These are phyloP conservation scores for Russula lepida DNA, from an alignment of 768 basidiomycete species.

Conservation along the genomic window DNA sequence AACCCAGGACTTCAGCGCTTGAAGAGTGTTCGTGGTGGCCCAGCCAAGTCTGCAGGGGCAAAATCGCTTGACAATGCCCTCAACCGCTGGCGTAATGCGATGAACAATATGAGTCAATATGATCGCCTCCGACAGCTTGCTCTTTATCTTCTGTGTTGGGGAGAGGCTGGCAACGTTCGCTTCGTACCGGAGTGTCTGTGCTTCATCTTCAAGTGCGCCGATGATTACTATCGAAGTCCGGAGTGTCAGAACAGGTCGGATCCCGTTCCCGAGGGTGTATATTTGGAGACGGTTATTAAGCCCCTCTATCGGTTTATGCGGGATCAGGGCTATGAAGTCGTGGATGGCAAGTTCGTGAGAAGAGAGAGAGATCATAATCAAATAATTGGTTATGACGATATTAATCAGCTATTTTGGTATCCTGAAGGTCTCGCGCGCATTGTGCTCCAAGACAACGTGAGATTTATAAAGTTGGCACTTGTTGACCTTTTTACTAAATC, in stretches of 20 bases:
- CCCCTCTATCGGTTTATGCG: conserved; percentile 94
- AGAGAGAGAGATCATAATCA: conserved; percentile 91
- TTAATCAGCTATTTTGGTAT: conserved; percentile 99
- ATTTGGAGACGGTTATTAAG: conserved; percentile 85
- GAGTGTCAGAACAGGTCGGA: conserved; percentile 95
- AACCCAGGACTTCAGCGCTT: conserved; percentile 89
- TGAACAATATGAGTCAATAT: conserved; percentile 99
- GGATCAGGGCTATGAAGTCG: conserved; percentile 94
- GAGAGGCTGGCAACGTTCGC: conserved; percentile 94
- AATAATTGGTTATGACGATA: conserved; percentile 99
- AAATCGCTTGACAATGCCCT: conserved; percentile 92
- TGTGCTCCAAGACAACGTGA: conserved; percentile 76
- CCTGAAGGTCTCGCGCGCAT: conserved; percentile 95
- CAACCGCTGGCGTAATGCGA: conserved; percentile 93
- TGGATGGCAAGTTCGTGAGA: conserved; percentile 90
- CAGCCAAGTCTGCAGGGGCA: conserved; percentile 42
- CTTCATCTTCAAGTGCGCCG: conserved; percentile 99
- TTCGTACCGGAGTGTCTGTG: conserved; percentile 96
- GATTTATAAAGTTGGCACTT: conserved; percentile 23
- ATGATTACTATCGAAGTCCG: conserved; percentile 97
- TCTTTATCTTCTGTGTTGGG: conserved; percentile 95
- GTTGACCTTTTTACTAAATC: conserved; percentile 3
- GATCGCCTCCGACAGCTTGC: conserved; percentile 95
- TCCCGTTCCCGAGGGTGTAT: conserved; percentile 90
- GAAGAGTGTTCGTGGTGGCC: conserved; percentile 65